Percentiles rank a stretch among this genome's conserved stretches.
Conservation (phyloP, 2,329 filamentous ascomycete genomes). For the Aspergillus neoniger region DNA sequence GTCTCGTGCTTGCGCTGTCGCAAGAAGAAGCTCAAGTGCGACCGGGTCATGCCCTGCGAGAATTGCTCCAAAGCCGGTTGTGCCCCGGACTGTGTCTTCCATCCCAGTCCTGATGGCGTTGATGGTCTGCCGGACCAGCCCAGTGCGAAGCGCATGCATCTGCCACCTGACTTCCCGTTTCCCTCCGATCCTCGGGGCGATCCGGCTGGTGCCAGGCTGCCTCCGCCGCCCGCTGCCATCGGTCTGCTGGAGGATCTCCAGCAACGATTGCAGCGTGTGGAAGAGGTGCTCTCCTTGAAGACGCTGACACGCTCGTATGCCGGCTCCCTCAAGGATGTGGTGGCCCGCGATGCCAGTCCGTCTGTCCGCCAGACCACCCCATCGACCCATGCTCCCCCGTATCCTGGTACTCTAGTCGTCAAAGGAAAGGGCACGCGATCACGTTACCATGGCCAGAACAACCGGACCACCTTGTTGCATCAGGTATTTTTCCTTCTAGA, state of each 20-base stretch:
- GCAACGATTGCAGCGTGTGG: conserved; percentile 22
- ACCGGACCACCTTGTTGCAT: conserved; percentile 21
- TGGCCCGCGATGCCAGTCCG: neutral
- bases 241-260: conserved; percentile 27
- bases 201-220: neutral
- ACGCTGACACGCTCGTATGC: neutral
- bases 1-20: conserved; percentile 29
- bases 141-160: neutral
- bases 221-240: neutral
- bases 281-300: conserved; percentile 18
- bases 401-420: conserved; percentile 21
- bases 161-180: neutral
- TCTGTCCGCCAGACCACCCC: conserved; percentile 12
- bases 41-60: conserved; percentile 24
- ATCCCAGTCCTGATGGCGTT: conserved; percentile 8
- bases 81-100: conserved; percentile 18
- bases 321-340: neutral
- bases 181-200: neutral
- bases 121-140: neutral
- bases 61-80: conserved; percentile 26
- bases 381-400: conserved; percentile 7
- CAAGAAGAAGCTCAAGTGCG: conserved; percentile 31
- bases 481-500: conserved; percentile 17
- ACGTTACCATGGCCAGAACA: conserved; percentile 27
- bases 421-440: conserved; percentile 28